Base-by-base conservation (phyloP, 2,329 filamentous ascomycete genomes). In the Aspergillus sp. region DNA sequence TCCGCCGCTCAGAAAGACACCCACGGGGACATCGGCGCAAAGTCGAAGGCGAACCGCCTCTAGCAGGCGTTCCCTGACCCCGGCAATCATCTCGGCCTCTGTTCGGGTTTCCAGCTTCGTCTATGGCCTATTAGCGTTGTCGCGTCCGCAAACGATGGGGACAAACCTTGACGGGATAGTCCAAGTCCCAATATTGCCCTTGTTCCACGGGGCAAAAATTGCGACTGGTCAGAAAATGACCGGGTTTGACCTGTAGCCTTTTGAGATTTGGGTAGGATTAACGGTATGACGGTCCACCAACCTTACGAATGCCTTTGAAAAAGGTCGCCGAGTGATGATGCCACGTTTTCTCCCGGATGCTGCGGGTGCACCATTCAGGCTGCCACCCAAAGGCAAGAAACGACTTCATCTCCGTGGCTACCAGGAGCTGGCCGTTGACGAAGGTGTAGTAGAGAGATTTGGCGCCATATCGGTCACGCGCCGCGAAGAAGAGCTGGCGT, bases 1-100 rank as follows among this genome's bases (percentile, higher is more conserved):
- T 1, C 74, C 74, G 4, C 74, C 73, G 14, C 63, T 69, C 0
- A 77, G 54, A 35, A 72, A 76, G 32, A 78, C 56, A 2, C 70
- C 74, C 3, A 77, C 58, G 0, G 71, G 70, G 0, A 76, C 74
- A 45, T 78, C 74, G 1, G 73, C 72, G 11, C 66, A 61, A 7
- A 77, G 54, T 4, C 73, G 66, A 12, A 73, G 41, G n/a, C 62
- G 61, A 8, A 76, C 56, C 0, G 72, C 61, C 19, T 76, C 69
- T 1, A 74, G 45, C 8, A 77, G 44, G 2, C 58, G 59, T 27
- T 69, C 52, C 4, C 71, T 58, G 1, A 76, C 68, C 2, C 62
- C 66, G 13, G 54, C 35, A 2, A 74, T 57, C 53, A 74, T 68
- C 26, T 75, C 71, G 14, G 72, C 58, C 26, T 67, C 57, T 1